Base-by-base conservation (phyloP, 352 stramenopile genomes). In the Globisporangium barbulae region DNA sequence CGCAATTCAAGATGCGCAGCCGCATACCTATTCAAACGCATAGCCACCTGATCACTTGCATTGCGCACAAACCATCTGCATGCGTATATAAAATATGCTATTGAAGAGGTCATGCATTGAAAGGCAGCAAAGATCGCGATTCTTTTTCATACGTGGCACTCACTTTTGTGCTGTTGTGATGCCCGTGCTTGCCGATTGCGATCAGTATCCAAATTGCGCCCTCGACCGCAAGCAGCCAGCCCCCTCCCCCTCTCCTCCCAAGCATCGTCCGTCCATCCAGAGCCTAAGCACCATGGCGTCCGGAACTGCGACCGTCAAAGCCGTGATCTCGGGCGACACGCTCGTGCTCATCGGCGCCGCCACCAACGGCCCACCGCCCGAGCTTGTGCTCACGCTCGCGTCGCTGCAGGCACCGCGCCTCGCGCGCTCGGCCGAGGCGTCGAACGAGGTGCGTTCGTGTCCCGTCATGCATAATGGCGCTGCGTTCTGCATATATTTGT, bases 271-370 rank as follows among this genome's bases (percentile, higher is more conserved):
- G 25, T 28, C 25, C 25, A 28, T 28, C 33, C 28, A 17, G 4
- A 47, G 41, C 19, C 30, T 42, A 37, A 44, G 19, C 48, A 31
- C 48, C 45, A 93, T 95, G 86, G 84, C 86, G 52, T 93, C 87
- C 48, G 87, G 87, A 68, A 85, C 82, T 66, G 96, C 94, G 59
- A 97, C 89, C 56, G 97, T 99, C 66, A 99, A 99, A 76, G 96
- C 92, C 57, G 97, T 99, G 57, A 75, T 99, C 44, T 98, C 92
- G 45, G 97, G 97, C 60, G 97, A 99, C 80, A 99, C 97, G 44
- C 76, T 99, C 39, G 82, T 99, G 69, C 86, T 99, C 55, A 83
- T 99, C 48, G 97, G 97, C 49, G 83, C 88, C 41, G 69, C 80
- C 42, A 79, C 72, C 17, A 93, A 91, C 61, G 92, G 85, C 3